Evolutionary conservation across 805 yeast species (phyloP), one percentile per base, ranked within the genome.

Genomic region (Candida hispaniensis): DNA sequence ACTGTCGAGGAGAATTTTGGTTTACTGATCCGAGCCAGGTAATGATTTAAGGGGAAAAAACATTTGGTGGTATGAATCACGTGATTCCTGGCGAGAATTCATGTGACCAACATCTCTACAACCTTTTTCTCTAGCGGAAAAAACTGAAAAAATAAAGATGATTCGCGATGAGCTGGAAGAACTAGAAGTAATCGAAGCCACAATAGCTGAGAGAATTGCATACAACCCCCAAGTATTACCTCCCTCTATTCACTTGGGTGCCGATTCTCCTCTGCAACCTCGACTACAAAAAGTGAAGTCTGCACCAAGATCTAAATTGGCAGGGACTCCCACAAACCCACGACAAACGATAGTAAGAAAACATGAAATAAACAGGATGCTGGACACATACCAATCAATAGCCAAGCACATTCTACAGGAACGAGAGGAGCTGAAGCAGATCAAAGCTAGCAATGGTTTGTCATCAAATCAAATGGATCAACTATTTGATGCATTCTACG

Each of bases 131-230:
- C n/a, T n/a, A n/a, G n/a, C n/a, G n/a, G n/a, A n/a, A n/a, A n/a
- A n/a, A n/a, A n/a, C n/a, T n/a, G n/a, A n/a, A n/a, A n/a, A n/a
- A n/a, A n/a, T n/a, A n/a, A n/a, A n/a, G n/a, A n/a, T n/a, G n/a
- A n/a, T n/a, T n/a, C n/a, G n/a, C n/a, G n/a, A n/a, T n/a, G 21
- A 27, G 7, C 28, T 32, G 23, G 61, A 57, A 47, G 91, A 79
- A 49, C 53, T 80, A 12, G 93, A 86, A 43, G 56, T 71, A 2
- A 66, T 88, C 3, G 93, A 86, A 47, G 47, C 56, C 17, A 82
- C 82, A 0, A 63, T 83, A 0, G 55, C 77, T 0, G 67, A 66
- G 29, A 59, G 96, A 35, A 56, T 83, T 3, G 22, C 26, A 4
- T 60, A 48, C 25, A 77, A 79, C 47, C 85, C 88, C 0, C 61